These are phyloP conservation scores for Golubevia sp. DNA, from an alignment of 1,284 basidiomycete genomes.

Conservation along the genomic window DNA sequence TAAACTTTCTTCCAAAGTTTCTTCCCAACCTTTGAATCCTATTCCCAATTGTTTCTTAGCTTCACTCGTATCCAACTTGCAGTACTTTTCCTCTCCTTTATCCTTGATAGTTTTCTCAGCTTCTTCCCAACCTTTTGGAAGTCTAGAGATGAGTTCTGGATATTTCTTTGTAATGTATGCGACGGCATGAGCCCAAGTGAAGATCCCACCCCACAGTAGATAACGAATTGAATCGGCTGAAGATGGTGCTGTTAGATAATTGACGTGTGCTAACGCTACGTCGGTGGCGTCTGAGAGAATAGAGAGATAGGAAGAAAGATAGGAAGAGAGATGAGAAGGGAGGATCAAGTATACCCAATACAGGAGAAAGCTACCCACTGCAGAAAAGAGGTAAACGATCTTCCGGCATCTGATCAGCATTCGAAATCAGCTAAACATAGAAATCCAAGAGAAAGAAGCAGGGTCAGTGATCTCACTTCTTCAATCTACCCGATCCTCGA, in stretches of 20 bases:
- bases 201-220: slow-evolving; percentile 38
- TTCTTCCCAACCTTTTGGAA: slow-evolving; percentile 46
- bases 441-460: neutral
- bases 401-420: slow-evolving; percentile 32
- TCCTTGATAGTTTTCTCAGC: slow-evolving; percentile 6
- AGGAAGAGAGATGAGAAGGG: neutral
- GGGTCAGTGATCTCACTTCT: neutral
- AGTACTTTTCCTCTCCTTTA: slow-evolving; percentile 19
- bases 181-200: slow-evolving; percentile 38
- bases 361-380: slow-evolving; percentile 40
- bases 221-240: too few relatives aligned
- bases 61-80: slow-evolving; percentile 26
- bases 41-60: slow-evolving; percentile 25
- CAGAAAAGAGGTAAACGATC: slow-evolving; percentile 60
- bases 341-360: too few relatives aligned
- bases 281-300: slow-evolving; percentile 1
- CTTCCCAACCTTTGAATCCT: slow-evolving; percentile 32
- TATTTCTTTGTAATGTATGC: slow-evolving; percentile 24
- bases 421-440: slow-evolving; percentile 29
- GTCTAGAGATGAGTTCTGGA: slow-evolving; percentile 25
- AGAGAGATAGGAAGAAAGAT: neutral
- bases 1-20: slow-evolving; percentile 36
- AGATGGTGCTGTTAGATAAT: too few relatives aligned
- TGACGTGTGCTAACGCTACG: too few relatives aligned
- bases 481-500: neutral